These are phyloP conservation scores for Plasmodium vivax DNA, from an alignment of 169 alveolate species.

Conservation along the genomic window DNA sequence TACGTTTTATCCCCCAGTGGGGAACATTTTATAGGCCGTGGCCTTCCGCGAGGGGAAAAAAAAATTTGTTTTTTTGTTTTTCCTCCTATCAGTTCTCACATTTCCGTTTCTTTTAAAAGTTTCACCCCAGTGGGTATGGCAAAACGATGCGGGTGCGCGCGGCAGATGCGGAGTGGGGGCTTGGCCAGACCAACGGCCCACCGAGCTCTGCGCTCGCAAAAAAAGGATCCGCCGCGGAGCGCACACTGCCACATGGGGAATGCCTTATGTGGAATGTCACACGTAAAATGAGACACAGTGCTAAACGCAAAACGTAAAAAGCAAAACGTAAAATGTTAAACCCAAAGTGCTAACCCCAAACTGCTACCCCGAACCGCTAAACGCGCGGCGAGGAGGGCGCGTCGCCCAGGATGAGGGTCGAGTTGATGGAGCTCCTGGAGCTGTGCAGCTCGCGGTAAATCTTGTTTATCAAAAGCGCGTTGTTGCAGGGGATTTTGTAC, in stretches of 20 bases:
- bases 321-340: no score
- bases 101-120: neutral
- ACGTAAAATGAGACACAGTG: no score
- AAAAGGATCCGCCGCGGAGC: neutral
- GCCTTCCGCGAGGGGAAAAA: neutral
- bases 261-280: no score
- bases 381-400: neutral
- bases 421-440: conserved; percentile 59
- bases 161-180: neutral
- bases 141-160: neutral
- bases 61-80: neutral
- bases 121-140: neutral
- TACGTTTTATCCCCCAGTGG: neutral
- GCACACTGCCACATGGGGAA: no score
- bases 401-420: conserved; percentile 49
- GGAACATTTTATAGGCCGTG: neutral
- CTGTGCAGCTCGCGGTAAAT: conserved; percentile 61
- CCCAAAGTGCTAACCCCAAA: no score
- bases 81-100: neutral
- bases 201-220: neutral
- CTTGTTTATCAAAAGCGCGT: conserved; percentile 48
- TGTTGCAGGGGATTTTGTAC: conserved; percentile 71
- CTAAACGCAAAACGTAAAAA: no score
- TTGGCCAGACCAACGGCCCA: neutral
- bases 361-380: neutral